Base-by-base conservation (phyloP, 148 eudicot genomes). In the Pharnaceum exiguum region DNA sequence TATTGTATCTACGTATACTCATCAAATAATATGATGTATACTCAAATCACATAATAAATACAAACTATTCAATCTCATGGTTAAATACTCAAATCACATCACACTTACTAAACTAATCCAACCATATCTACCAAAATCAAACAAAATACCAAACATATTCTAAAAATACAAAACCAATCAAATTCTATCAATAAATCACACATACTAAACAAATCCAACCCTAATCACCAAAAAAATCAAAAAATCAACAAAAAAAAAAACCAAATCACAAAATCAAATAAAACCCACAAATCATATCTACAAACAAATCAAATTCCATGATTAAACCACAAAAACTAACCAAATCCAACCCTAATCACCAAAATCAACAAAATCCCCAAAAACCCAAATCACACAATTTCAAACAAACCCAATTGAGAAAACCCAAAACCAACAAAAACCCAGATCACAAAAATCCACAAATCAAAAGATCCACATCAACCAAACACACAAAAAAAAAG, bases 401-500 rank as follows among this genome's bases (percentile, higher is more conserved):
- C 30, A 28, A 39, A 22, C 59, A 50, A 42, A 27, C 29, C 39
- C 35, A 21, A 52, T n/a, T 4, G 29, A 40, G 36, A 7, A 12
- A 25, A 7, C 7, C 38, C 38, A 35, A 35, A 7, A 35, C 38
- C 38, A 7, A 35, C 12, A 7, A 35, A 6, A 35, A 35, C 7
- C 12, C 7, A 35, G 8, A 7, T 12, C 38, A 35, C 7, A 35
- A 48, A 22, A 17, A 59, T 22, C 50, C 67, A 32, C 25, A 52
- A 38, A 68, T 44, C 71, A 13, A 68, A 58, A 60, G 65, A 69
- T 60, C 74, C 31, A 44, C 24, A 31, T 21, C 4, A 61, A 45
- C 30, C 22, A 1, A 51, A 21, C 7, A 33, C 30, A 12, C 13
- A 59, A 59, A 19, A 31, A 2, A 18, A 3, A 1, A 18, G 1